Evolutionary conservation across 2,329 filamentous ascomycete genomes (phyloP).

Genomic region (Monilinia polystroma): DNA sequence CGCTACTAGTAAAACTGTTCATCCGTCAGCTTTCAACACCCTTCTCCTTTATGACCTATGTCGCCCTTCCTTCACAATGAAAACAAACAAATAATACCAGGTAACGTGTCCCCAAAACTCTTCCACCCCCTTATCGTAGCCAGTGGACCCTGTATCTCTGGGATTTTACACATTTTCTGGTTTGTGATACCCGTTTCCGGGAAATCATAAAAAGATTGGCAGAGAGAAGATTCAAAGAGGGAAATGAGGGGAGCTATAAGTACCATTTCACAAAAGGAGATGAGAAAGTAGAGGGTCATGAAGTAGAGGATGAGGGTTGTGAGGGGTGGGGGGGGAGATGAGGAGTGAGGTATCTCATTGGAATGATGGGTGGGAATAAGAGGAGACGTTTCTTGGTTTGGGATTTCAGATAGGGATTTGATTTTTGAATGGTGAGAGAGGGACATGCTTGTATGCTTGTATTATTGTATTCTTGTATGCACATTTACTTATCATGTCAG

Average conservation of each 20-base stretch:
- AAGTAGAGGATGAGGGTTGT: constrained; percentile 33
- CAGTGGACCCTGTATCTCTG: constrained; percentile 35
- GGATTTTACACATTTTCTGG: constrained; percentile 33
- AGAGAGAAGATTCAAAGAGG: constrained; percentile 38
- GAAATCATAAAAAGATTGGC: constrained; percentile 35
- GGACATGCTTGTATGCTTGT: not conserved
- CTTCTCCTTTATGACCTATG: too few species aligned
- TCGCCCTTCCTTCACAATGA: not conserved
- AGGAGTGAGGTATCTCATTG: not conserved
- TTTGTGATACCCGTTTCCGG: constrained; percentile 4
- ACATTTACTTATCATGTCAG: not conserved
- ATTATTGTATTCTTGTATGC: not conserved
- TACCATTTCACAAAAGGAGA: constrained; percentile 38
- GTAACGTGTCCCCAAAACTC: constrained; percentile 36
- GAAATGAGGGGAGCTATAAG: constrained; percentile 37
- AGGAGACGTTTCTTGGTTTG: not conserved
- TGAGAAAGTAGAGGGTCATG: constrained; percentile 39
- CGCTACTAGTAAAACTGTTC: constrained; percentile 37
- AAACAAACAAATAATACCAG: constrained; percentile 28
- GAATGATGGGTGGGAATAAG: not conserved
- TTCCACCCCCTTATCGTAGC: constrained; percentile 40
- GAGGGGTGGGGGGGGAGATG: not conserved
- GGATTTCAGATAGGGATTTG: not conserved
- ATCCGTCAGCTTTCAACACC: constrained; percentile 9
- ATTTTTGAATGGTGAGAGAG: not conserved